Evolutionary conservation across 2,329 filamentous ascomycete genomes (phyloP).

Genomic region (Arthrobotrys iridis): DNA sequence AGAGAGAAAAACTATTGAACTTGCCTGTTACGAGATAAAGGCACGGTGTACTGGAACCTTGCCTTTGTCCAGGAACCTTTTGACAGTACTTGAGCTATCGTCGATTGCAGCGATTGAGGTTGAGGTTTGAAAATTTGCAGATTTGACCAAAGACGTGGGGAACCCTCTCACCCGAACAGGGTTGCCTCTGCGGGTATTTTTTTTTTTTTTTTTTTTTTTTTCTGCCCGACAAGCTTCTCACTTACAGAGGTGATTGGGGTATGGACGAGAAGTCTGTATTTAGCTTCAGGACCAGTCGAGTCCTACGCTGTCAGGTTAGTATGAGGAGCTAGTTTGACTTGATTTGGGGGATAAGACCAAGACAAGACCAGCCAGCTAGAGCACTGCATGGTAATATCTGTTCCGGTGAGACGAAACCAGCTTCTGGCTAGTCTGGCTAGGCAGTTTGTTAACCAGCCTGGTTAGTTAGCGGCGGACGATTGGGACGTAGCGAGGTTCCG

Average conservation of each 20-base stretch:
- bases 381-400: background rate
- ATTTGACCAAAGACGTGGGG: background rate
- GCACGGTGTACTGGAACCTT: slow-evolving; percentile 38
- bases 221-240: no score
- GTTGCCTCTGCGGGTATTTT: no score
- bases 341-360: slow-evolving; percentile 11
- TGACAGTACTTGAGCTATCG: slow-evolving; percentile 10
- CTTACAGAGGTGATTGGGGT: background rate
- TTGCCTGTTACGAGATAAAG: slow-evolving; percentile 32
- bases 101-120: slow-evolving; percentile 5
- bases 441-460: background rate
- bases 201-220: no score
- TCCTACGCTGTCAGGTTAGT: slow-evolving; percentile 3
- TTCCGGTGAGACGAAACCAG: slow-evolving; percentile 10
- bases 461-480: slow-evolving; percentile 43
- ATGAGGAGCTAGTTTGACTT: background rate
- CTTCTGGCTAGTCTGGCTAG: background rate
- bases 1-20: slow-evolving; percentile 15
- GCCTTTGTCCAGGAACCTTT: slow-evolving; percentile 49
- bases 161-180: no score
- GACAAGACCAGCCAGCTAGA: background rate
- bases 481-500: slow-evolving; percentile 51
- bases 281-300: background rate
- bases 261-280: background rate
- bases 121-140: background rate